Percentiles rank a stretch among this genome's conserved stretches.
Evolutionary conservation across 2,329 filamentous ascomycete genomes (phyloP).

Genomic region (Cladosporium sp.): DNA sequence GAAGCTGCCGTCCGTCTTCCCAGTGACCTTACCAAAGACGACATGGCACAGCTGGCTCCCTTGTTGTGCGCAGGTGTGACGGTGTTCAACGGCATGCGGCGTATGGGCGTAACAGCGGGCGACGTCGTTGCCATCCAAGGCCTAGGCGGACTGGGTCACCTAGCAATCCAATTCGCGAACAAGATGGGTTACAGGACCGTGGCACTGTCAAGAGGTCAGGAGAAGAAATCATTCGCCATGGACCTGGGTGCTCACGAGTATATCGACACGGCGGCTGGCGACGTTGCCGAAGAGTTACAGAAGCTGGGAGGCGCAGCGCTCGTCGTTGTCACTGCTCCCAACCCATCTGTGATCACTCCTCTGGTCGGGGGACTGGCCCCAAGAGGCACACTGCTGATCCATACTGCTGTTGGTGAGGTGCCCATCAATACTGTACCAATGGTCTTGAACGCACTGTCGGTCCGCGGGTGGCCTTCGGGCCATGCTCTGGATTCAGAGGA

Average conservation of each 20-base stretch:
- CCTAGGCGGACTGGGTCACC: constrained; percentile 46
- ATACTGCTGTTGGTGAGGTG: constrained; percentile 49
- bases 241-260: constrained; percentile 56
- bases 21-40: constrained; percentile 15
- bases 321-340: constrained; percentile 62
- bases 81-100: constrained; percentile 49
- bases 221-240: constrained; percentile 52
- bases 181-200: constrained; percentile 52
- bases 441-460: constrained; percentile 44
- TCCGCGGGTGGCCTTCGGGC: constrained; percentile 51
- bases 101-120: constrained; percentile 44
- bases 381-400: constrained; percentile 56
- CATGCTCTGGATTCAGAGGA: constrained; percentile 52
- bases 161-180: constrained; percentile 50
- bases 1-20: constrained; percentile 58
- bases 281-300: constrained; percentile 47
- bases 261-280: constrained; percentile 50
- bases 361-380: constrained; percentile 53
- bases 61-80: constrained; percentile 50
- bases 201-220: constrained; percentile 45
- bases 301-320: constrained; percentile 59
- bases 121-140: constrained; percentile 50
- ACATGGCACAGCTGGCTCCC: constrained; percentile 44
- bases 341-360: constrained; percentile 50
- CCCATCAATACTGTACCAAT: constrained; percentile 40